Evolutionary conservation across 2,329 filamentous ascomycete genomes (phyloP), one percentile per base, ranked within the genome.

Genomic region (Exophiala viscosa): DNA sequence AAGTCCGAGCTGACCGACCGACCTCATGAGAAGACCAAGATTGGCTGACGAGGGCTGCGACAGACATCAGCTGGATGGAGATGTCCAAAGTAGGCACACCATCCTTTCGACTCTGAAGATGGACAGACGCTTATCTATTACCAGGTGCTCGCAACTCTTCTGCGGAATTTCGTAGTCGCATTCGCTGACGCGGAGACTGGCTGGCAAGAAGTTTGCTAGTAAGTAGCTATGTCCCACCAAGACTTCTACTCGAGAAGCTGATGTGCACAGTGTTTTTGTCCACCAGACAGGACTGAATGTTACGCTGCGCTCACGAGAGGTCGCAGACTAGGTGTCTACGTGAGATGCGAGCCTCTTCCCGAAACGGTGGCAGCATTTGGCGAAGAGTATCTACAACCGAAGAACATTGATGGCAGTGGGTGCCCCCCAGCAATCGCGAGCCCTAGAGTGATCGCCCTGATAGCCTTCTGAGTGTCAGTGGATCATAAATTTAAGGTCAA

Each of bases 61-160:
- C 32, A 59, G 56, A 57, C 40, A 31, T 59, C 13, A 53, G 49
- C 35, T 57, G 50, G 56, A 43, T 59, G 39, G 56, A 59, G 41
- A 59, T 59, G 54, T 56, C 52, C 9, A 59, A 59, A 39, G 56
- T 49, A 23, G 18, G 44, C n/a, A 35, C n/a, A 10, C 3, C 11
- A 46, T 14, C 2, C 8, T 5, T 28, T 7, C 2, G 8, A 31
- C 4, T 3, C 6, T 18, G 11, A 4, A 5, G n/a, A 15, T 2
- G 32, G 8, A 36, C 32, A 7, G 35, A 35, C n/a, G 13, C 32
- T 9, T 5, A 9, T 46, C n/a, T 5, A 5, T 10, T 14, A 3
- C 9, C 15, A 46, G 44, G 13, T 46, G 10, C 31, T 46, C 15
- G 13, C 44, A n/a, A 46, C 44, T 15, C 31, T 46, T 2, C 32